These are phyloP conservation scores for Amesomyces nigricolor DNA, from an alignment of 2,329 filamentous ascomycete genomes.

Conservation along the genomic window DNA sequence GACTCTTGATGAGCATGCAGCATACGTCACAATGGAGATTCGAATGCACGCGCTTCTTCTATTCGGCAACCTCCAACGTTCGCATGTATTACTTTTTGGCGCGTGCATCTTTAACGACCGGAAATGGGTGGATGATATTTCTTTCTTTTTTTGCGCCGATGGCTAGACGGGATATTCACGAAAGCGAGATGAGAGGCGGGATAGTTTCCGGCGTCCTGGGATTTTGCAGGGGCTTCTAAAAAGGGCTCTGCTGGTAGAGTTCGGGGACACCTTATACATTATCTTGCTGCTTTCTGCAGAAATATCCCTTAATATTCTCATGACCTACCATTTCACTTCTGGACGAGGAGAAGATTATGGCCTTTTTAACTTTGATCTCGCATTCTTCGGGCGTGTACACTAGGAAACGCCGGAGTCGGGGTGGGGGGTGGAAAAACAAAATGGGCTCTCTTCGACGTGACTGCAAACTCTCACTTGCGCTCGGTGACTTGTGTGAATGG, in stretches of 20 bases:
- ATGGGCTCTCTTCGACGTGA: constrained; percentile 10
- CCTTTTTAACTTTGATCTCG: constrained; percentile 22
- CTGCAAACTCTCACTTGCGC: not conserved
- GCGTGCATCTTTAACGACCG: constrained; percentile 32
- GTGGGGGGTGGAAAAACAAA: constrained; percentile 19
- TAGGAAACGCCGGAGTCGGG: constrained; percentile 22
- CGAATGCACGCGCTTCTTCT: constrained; percentile 24
- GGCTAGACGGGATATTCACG: constrained; percentile 20
- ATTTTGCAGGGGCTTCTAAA: constrained; percentile 23
- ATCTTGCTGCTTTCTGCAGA: constrained; percentile 31
- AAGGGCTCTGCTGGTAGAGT: constrained; percentile 28
- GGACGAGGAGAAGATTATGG: constrained; percentile 9
- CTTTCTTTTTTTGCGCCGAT: constrained; percentile 14
- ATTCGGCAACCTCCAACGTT: constrained; percentile 23
- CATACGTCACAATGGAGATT: constrained; percentile 22
- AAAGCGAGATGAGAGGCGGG: constrained; percentile 23
- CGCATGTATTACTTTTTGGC: constrained; percentile 31
- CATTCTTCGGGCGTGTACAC: constrained; percentile 30
- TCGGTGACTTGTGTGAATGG: not conserved
- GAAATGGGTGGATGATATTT: constrained; percentile 26
- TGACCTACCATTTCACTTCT: constrained; percentile 29
- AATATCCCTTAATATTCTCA: constrained; percentile 29
- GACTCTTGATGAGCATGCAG: constrained; percentile 23
- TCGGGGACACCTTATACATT: constrained; percentile 27
- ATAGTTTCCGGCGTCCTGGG: constrained; percentile 28